Evolutionary conservation across 148 eudicot genomes (phyloP).

Genomic region (Linanthus parryae): DNA sequence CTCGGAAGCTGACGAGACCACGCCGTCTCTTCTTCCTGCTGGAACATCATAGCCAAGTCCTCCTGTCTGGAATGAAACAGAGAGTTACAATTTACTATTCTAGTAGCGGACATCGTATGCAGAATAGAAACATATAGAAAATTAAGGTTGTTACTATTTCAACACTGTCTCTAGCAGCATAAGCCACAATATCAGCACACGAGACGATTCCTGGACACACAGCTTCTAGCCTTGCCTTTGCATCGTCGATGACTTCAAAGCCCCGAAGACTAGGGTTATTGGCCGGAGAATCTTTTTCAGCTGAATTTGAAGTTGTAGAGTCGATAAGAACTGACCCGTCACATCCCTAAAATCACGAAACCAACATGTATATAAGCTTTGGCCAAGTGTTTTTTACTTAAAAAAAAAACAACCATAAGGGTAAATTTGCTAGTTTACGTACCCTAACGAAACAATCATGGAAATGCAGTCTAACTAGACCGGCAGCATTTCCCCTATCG

Average conservation of each 20-base stretch:
- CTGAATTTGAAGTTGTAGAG: constrained; percentile 54
- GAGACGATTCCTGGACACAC: constrained; percentile 58
- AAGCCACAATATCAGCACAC: constrained; percentile 89
- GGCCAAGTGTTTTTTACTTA: too few relatives aligned
- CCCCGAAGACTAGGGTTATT: constrained; percentile 73
- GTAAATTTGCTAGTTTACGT: constrained; percentile 6
- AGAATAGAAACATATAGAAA: too few relatives aligned
- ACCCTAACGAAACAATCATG: constrained; percentile 80
- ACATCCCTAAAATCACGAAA: constrained; percentile 45
- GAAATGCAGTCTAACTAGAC: constrained; percentile 61
- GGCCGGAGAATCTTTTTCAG: constrained; percentile 80
- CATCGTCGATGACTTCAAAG: constrained; percentile 73
- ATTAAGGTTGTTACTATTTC: constrained; percentile 42
- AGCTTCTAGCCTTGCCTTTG: constrained; percentile 59
- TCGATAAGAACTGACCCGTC: constrained; percentile 88
- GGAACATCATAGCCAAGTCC: constrained; percentile 76
- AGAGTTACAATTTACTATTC: background rate
- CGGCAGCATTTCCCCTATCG: constrained; percentile 52
- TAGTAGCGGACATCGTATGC: background rate
- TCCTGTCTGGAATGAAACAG: constrained; percentile 35
- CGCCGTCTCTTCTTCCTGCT: constrained; percentile 79
- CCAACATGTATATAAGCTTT: background rate
- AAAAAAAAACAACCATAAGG: too few relatives aligned
- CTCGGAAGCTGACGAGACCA: constrained; percentile 43
- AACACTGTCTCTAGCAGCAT: constrained; percentile 72